Evolutionary conservation across 192 early-diverging fungal genomes (phyloP).

Genomic region (Dispira parvispora): DNA sequence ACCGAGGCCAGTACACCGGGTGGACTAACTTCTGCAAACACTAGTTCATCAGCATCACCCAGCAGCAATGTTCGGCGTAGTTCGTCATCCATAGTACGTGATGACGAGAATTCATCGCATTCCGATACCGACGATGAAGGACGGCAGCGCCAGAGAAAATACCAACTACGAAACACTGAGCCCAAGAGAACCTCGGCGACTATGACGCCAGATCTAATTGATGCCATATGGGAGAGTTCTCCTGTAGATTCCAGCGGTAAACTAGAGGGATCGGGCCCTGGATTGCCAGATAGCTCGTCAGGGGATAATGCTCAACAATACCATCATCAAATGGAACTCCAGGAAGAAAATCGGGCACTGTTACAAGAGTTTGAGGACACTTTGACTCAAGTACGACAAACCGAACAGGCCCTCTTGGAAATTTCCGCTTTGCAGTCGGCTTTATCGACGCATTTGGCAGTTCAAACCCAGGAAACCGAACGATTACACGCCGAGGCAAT

Average conservation of each 20-base stretch:
- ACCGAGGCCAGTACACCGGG: too few relatives aligned
- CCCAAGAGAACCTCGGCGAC: too few relatives aligned
- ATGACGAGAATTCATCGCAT: too few relatives aligned
- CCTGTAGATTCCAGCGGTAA: background rate
- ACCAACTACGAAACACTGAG: too few relatives aligned
- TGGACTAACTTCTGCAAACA: too few relatives aligned
- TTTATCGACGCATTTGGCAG: conserved; percentile 48
- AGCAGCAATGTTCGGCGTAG: too few relatives aligned
- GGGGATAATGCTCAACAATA: too few relatives aligned
- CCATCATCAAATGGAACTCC: conserved; percentile 36
- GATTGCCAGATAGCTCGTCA: conserved; percentile 27
- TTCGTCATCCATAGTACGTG: too few relatives aligned
- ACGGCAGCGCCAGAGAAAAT: too few relatives aligned
- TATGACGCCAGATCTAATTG: conserved; percentile 1
- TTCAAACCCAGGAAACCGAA: conserved; percentile 57
- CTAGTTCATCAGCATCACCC: too few relatives aligned
- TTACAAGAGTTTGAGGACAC: conserved; percentile 51
- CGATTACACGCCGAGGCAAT: conserved; percentile 51
- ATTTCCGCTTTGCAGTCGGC: conserved; percentile 54
- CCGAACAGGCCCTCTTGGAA: conserved; percentile 30
- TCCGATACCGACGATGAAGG: too few relatives aligned
- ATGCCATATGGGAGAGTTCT: conserved; percentile 8
- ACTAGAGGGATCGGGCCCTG: background rate
- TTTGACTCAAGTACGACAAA: conserved; percentile 39
- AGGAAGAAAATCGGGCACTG: conserved; percentile 49